A percentile compares a stretch with the other conserved stretches of the same genome.
Conservation (phyloP, 805 yeast species). For the Kuraishia piskuri region DNA sequence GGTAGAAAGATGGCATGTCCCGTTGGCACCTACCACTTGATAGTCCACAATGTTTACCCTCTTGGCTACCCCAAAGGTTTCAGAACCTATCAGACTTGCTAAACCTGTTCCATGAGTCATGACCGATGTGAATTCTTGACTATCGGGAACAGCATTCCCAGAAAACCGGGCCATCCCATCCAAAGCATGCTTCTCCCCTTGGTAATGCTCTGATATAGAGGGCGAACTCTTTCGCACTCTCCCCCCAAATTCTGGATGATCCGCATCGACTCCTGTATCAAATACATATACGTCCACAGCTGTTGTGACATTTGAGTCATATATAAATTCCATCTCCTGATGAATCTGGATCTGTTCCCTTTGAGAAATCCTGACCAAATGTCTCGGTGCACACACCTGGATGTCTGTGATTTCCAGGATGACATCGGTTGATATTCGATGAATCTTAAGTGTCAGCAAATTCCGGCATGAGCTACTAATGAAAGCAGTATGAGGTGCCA, state of each 20-base stretch:
- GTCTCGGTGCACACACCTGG: constrained; percentile 34
- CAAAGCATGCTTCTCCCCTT: constrained; percentile 33
- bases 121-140: no score
- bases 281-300: constrained; percentile 67
- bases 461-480: no score
- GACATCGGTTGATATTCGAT: no score
- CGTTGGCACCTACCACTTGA: constrained; percentile 59
- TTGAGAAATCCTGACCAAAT: constrained; percentile 33
- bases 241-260: constrained; percentile 56
- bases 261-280: constrained; percentile 68
- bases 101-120: constrained; percentile 94
- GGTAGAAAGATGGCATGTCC: constrained; percentile 62
- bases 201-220: constrained; percentile 53
- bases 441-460: constrained; percentile 9
- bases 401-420: constrained; percentile 15
- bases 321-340: constrained; percentile 28
- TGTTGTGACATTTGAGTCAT: constrained; percentile 18
- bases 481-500: no score
- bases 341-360: constrained; percentile 13
- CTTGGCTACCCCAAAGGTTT: constrained; percentile 77
- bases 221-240: constrained; percentile 54
- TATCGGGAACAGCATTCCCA: no score
- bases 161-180: constrained; percentile 11
- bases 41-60: constrained; percentile 55
- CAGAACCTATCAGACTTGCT: constrained; percentile 80